These are phyloP conservation scores for Geum urbanum DNA, from an alignment of 306 rosid species.

Conservation along the genomic window DNA sequence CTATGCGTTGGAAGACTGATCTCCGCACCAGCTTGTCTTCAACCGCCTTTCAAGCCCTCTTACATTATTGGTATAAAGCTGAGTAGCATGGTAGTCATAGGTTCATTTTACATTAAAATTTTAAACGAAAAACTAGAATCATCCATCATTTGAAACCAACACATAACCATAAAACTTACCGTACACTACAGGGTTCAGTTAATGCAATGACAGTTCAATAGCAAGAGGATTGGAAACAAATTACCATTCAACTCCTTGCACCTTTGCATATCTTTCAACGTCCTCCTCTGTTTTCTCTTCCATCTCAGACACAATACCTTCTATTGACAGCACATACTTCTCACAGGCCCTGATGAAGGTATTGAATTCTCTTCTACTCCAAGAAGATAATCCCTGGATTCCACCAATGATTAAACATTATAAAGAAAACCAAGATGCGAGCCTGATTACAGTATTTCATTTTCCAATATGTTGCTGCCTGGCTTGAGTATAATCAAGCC, in stretches of 20 bases:
- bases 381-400: conserved; percentile 86
- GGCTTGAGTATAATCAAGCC: too few relatives aligned
- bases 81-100: neutral
- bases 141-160: neutral
- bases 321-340: conserved; percentile 87
- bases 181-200: neutral
- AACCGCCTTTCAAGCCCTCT: too few relatives aligned
- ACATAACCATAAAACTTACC: neutral
- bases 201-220: neutral
- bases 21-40: too few relatives aligned
- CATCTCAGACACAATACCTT: conserved; percentile 82
- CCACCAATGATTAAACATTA: conserved; percentile 33
- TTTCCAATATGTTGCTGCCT: neutral
- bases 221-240: conserved; percentile 13
- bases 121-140: too few relatives aligned
- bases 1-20: too few relatives aligned
- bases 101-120: too few relatives aligned
- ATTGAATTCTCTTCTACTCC: conserved; percentile 96
- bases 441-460: conserved; percentile 7
- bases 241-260: conserved; percentile 85
- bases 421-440: conserved; percentile 13
- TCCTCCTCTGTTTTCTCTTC: conserved; percentile 93
- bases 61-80: too few relatives aligned
- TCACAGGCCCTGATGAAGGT: conserved; percentile 96
- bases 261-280: conserved; percentile 91